Conservation (phyloP, 495 filamentous ascomycete species). For the Amphirosellinia nigrospora region DNA sequence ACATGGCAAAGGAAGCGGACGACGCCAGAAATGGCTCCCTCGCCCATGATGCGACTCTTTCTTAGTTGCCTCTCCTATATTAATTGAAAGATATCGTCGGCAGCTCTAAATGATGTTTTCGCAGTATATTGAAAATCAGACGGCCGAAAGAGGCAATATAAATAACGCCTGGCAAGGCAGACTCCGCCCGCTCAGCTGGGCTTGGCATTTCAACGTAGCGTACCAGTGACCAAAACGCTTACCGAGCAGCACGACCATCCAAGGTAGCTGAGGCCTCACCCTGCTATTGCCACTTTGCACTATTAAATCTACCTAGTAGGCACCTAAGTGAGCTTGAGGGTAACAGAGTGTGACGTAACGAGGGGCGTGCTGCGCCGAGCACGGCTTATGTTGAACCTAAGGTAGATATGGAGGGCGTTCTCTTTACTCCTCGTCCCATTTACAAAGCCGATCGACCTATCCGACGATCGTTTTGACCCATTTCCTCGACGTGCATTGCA, state of each 20-base stretch:
- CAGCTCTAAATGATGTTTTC: neutral
- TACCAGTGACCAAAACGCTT: neutral
- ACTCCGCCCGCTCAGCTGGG: constrained; percentile 9
- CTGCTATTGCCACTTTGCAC: neutral
- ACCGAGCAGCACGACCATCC: neutral
- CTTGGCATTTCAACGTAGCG: neutral
- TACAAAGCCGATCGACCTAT: neutral
- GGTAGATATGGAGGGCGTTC: neutral
- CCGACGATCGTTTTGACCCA: neutral
- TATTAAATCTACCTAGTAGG: neutral
- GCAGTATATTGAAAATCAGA: neutral
- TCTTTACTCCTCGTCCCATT: neutral
- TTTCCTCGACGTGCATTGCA: neutral
- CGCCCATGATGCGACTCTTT: constrained; percentile 4
- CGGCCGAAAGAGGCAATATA: neutral
- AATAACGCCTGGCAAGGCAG: constrained; percentile 4
- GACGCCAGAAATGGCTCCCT: constrained; percentile 7
- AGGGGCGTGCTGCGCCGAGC: neutral
- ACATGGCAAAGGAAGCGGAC: constrained; percentile 8
- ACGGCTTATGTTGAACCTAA: neutral
- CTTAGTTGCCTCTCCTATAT: neutral
- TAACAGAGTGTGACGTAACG: neutral
- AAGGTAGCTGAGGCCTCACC: neutral
- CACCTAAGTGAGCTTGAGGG: neutral
- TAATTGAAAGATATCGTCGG: neutral